phyloP scores from a whole-genome alignment of 73 alveolate species.

The Tetrahymena borealis region DNA sequence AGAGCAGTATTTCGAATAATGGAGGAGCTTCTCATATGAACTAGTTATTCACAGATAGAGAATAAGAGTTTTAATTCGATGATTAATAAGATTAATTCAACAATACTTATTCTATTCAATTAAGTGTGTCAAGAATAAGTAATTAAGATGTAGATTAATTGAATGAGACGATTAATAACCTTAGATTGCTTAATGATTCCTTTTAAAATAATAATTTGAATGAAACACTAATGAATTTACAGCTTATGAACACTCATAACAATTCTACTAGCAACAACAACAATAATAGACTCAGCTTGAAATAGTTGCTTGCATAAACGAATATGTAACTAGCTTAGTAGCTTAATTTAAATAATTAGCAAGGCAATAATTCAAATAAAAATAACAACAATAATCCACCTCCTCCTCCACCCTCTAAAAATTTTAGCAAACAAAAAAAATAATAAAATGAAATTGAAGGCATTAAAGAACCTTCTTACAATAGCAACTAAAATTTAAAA shows the following conservation, averaged over 20 bases:
- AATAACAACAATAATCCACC: not conserved
- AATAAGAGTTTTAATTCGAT: not conserved
- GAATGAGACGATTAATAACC: not conserved
- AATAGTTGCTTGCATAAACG: not conserved
- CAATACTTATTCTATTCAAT: not conserved
- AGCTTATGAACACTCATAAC: not conserved
- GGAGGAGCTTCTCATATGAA: not conserved
- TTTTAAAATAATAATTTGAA: not conserved
- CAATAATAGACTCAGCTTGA: not conserved
- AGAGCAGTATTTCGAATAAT: not conserved
- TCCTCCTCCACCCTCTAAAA: not conserved
- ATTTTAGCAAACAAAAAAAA: not conserved
- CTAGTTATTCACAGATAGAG: not conserved
- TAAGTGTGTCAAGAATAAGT: not conserved
- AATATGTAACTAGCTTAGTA: not conserved
- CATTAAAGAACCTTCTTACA: no score
- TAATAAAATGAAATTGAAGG: not conserved
- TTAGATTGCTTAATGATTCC: not conserved
- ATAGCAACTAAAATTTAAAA: not conserved
- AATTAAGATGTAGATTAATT: not conserved
- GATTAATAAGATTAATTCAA: not conserved
- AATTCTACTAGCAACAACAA: not conserved
- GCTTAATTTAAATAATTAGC: not conserved
- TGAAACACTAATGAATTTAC: not conserved
- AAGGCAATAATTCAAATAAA: not conserved